A percentile compares a stretch with the other conserved stretches of the same genome.
Evolutionary conservation across 1,139 yeast genomes (phyloP).

Genomic region (Sugiyamaella sp.): DNA sequence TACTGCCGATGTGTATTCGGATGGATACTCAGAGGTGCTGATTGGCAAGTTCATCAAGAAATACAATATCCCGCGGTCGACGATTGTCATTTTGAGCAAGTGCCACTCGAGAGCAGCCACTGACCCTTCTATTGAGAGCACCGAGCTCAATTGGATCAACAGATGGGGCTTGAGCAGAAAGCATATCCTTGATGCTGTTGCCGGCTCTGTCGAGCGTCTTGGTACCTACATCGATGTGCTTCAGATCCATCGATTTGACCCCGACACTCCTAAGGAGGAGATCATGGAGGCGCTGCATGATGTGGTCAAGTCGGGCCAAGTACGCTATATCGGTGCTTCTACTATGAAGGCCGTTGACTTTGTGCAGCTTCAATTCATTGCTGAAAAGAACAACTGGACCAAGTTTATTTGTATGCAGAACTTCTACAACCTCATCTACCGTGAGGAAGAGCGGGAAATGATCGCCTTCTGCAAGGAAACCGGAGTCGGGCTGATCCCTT

Average conservation of each 20-base stretch:
- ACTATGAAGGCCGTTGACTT: slow-evolving; percentile 50
- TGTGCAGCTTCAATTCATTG: slow-evolving; percentile 52
- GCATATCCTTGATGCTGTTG: slow-evolving; percentile 56
- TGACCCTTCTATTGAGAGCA: slow-evolving; percentile 27
- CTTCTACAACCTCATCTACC: slow-evolving; percentile 54
- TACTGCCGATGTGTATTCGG: slow-evolving; percentile 52
- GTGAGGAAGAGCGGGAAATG: slow-evolving; percentile 64
- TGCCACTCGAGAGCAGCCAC: slow-evolving; percentile 36
- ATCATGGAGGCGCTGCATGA: slow-evolving; percentile 57
- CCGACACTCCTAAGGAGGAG: slow-evolving; percentile 50
- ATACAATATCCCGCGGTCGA: slow-evolving; percentile 45
- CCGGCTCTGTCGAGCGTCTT: slow-evolving; percentile 56
- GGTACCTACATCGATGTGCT: slow-evolving; percentile 76
- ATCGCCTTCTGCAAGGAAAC: slow-evolving; percentile 53
- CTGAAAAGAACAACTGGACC: slow-evolving; percentile 55
- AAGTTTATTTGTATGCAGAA: slow-evolving; percentile 62
- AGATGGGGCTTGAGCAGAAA: slow-evolving; percentile 53
- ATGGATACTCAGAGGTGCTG: slow-evolving; percentile 47
- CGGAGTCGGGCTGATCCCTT: slow-evolving; percentile 53
- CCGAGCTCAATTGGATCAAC: slow-evolving; percentile 36
- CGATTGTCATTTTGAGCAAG: slow-evolving; percentile 42
- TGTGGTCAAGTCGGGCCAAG: slow-evolving; percentile 50
- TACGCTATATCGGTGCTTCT: slow-evolving; percentile 60
- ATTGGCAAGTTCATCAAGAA: slow-evolving; percentile 48
- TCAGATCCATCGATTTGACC: slow-evolving; percentile 65